phyloP scores from a whole-genome alignment of 106 monocot genomes.

The Dendrobium catenatum region DNA sequence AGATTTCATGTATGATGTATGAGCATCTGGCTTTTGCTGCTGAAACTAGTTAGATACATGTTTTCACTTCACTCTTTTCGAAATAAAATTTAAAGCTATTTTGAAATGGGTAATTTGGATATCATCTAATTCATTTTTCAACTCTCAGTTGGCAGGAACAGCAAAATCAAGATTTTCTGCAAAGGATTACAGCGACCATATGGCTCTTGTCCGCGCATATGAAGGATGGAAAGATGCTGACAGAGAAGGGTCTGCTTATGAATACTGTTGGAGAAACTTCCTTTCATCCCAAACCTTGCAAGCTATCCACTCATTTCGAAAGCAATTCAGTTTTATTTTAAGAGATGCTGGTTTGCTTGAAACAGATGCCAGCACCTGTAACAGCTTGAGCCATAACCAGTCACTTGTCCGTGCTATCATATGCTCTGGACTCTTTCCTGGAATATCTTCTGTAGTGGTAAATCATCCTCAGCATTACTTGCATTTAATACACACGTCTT shows the following conservation, averaged over 20 bases:
- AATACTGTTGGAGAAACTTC: conserved; percentile 98
- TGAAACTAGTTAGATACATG: background rate
- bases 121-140: background rate
- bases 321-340: conserved; percentile 86
- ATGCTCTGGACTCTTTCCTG: conserved; percentile 95
- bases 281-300: conserved; percentile 96
- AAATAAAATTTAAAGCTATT: background rate
- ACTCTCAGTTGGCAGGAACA: conserved; percentile 77
- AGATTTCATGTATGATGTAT: background rate
- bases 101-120: background rate
- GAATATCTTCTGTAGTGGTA: conserved; percentile 96
- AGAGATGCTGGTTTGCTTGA: conserved; percentile 82
- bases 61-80: background rate
- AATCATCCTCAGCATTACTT: conserved; percentile 9
- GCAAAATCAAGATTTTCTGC: conserved; percentile 98
- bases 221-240: conserved; percentile 99
- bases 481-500: background rate
- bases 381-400: conserved; percentile 92
- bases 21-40: background rate
- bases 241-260: conserved; percentile 93
- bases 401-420: conserved; percentile 93
- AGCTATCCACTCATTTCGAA: conserved; percentile 89
- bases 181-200: conserved; percentile 99
- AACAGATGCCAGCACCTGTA: conserved; percentile 38
- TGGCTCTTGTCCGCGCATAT: conserved; percentile 97